These are phyloP conservation scores for Parastagonospora avenae DNA, from an alignment of 2,329 filamentous ascomycete species.

Conservation along the genomic window DNA sequence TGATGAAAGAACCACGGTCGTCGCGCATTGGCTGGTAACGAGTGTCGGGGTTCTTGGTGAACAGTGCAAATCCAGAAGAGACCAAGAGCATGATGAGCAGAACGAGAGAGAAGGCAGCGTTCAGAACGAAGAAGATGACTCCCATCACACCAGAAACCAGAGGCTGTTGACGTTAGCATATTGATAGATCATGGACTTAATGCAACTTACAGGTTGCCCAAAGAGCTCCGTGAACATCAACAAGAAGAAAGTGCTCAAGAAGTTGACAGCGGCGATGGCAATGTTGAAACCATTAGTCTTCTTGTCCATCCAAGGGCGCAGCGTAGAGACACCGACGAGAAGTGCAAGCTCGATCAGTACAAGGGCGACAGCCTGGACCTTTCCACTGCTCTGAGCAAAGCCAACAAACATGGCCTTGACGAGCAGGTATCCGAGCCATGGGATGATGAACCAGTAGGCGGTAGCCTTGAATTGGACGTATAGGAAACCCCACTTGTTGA, in stretches of 20 bases:
- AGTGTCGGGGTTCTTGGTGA: slow-evolving; percentile 91
- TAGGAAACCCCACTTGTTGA: slow-evolving; percentile 98
- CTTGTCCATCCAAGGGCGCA: slow-evolving; percentile 98
- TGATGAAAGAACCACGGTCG: slow-evolving; percentile 96
- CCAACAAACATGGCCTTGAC: slow-evolving; percentile 89
- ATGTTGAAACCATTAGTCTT: slow-evolving; percentile 98
- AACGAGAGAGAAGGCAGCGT: slow-evolving; percentile 81
- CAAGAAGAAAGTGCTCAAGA: slow-evolving; percentile 86
- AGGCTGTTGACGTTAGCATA: slow-evolving; percentile 51
- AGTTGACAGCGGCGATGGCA: slow-evolving; percentile 86
- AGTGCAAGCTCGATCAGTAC: slow-evolving; percentile 81
- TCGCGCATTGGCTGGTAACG: slow-evolving; percentile 97
- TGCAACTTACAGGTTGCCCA: slow-evolving; percentile 69
- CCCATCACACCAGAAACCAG: slow-evolving; percentile 88
- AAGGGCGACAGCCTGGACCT: slow-evolving; percentile 79
- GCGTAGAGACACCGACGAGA: slow-evolving; percentile 76
- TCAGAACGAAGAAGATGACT: slow-evolving; percentile 85
- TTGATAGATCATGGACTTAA: not conserved
- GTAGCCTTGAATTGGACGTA: slow-evolving; percentile 97
- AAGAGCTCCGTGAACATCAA: slow-evolving; percentile 89
- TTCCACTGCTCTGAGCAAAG: slow-evolving; percentile 72
- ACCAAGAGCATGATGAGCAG: slow-evolving; percentile 82
- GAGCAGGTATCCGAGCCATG: slow-evolving; percentile 75
- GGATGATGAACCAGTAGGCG: slow-evolving; percentile 93
- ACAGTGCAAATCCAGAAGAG: slow-evolving; percentile 77